Base-by-base conservation (phyloP, 192 early-diverging fungal species). In the Coemansia sp. region DNA sequence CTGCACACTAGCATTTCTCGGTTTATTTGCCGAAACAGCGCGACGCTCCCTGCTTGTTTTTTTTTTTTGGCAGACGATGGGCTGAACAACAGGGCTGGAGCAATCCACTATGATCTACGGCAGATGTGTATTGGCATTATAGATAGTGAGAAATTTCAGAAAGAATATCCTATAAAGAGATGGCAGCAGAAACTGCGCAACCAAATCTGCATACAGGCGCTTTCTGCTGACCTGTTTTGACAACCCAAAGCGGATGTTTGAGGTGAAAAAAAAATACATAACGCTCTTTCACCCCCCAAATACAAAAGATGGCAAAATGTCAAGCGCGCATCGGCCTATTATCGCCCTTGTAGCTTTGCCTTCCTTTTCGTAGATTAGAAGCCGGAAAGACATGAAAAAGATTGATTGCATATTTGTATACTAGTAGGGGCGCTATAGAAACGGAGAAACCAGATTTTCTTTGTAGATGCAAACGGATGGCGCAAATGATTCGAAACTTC, bases 81-180 rank as follows among this genome's bases (percentile, higher is more conserved):
- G 55, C 55, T 32, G 30, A 58, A 58, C 55, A 35, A 30, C 55
- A 58, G 55, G 55, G 55, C 55, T 58, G 55, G 35, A 58, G 55
- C 32, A 35, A 58, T 58, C 55, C 14, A 33, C 30, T 16, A 30
- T 32, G 55, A 58, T 58, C 55, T 58, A 58, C 55, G 8, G 55
- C 55, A 32, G 55, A 16, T 16, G 17, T 58, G 21, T 30, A 23
- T 55, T 55, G 10, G 23, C 52, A 28, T 28, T 32, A 19, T 33
- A 5, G 16, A 7, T 14, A 6, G 9, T 30, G 23, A 9, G 9
- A 33, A n/a, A 17, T 35, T 5, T 16, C 30, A 58, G 55, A 58
- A 58, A 58, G 55, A 30, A 55, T 4, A 11, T 55, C 11, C 10
- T 30, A 30, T 23, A 55, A 55, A 58, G 55, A 58, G 55, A 58